Evolutionary conservation across 1,284 basidiomycete genomes (phyloP).

Genomic region (Cryptococcus depauperatus): DNA sequence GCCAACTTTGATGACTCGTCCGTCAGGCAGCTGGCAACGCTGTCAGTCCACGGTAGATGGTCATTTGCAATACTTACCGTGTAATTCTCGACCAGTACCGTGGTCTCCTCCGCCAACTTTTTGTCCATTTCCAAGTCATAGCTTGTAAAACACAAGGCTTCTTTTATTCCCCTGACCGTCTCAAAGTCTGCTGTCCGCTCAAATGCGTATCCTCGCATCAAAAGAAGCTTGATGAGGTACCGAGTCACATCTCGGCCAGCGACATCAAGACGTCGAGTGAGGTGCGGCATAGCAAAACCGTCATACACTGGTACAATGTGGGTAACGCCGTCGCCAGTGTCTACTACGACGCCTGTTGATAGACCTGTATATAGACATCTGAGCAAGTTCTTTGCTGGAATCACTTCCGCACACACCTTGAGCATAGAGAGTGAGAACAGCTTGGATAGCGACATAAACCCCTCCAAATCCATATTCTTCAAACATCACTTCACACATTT

Average conservation of each 20-base stretch:
- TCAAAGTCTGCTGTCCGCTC: conserved; percentile 99
- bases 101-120: conserved; percentile 89
- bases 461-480: conserved; percentile 96
- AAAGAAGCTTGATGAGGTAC: conserved; percentile 94
- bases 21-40: conserved; percentile 72
- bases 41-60: not conserved
- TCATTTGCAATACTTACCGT: conserved; percentile 54
- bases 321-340: conserved; percentile 98
- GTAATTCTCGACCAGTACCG: conserved; percentile 90
- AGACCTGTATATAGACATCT: conserved; percentile 56
- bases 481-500: conserved; percentile 98
- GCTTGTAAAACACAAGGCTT: conserved; percentile 95
- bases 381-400: no score
- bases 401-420: conserved; percentile 63
- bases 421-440: conserved; percentile 93
- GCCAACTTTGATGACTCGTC: conserved; percentile 92
- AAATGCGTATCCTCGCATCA: conserved; percentile 98
- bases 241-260: conserved; percentile 96
- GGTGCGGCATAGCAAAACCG: conserved; percentile 88
- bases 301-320: conserved; percentile 99
- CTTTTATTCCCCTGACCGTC: conserved; percentile 97
- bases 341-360: conserved; percentile 95
- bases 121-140: conserved; percentile 96
- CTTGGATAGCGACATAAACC: conserved; percentile 97
- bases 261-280: conserved; percentile 89